Evolutionary conservation across 2,329 filamentous ascomycete species (phyloP).

Genomic region (Macrophomina pseudophaseolina): DNA sequence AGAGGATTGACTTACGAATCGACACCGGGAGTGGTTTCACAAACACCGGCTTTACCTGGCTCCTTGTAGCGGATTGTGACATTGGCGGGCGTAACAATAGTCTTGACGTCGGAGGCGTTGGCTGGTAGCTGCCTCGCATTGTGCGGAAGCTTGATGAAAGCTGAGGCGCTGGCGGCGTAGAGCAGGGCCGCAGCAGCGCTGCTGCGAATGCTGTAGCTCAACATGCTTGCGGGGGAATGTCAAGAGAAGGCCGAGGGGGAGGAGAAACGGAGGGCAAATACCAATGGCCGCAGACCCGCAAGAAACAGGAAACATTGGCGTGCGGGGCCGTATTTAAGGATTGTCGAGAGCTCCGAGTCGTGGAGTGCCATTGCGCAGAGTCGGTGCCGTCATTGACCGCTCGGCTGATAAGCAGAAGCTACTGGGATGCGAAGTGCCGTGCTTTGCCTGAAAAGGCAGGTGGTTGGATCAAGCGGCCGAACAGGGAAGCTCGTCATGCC

Average conservation of each 20-base stretch:
- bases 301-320: no score
- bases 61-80: slow-evolving; percentile 58
- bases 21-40: slow-evolving; percentile 59
- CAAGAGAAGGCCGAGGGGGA: not conserved
- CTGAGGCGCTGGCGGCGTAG: slow-evolving; percentile 2
- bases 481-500: not conserved
- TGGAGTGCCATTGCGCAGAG: not conserved
- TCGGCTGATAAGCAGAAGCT: not conserved
- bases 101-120: slow-evolving; percentile 51
- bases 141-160: slow-evolving; percentile 19
- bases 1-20: slow-evolving; percentile 41
- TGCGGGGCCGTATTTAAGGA: slow-evolving; percentile 5
- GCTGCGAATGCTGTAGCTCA: not conserved
- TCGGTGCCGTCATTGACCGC: slow-evolving; percentile 9
- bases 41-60: slow-evolving; percentile 54
- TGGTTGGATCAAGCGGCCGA: not conserved
- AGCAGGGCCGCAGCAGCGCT: slow-evolving; percentile 13
- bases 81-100: slow-evolving; percentile 51
- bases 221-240: slow-evolving; percentile 1
- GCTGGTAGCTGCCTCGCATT: slow-evolving; percentile 40
- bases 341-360: not conserved
- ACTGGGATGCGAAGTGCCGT: not conserved
- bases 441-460: not conserved
- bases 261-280: not conserved
- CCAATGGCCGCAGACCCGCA: not conserved